phyloP scores from a whole-genome alignment of 2,329 filamentous ascomycete genomes.

The Lecanicillium sp. region DNA sequence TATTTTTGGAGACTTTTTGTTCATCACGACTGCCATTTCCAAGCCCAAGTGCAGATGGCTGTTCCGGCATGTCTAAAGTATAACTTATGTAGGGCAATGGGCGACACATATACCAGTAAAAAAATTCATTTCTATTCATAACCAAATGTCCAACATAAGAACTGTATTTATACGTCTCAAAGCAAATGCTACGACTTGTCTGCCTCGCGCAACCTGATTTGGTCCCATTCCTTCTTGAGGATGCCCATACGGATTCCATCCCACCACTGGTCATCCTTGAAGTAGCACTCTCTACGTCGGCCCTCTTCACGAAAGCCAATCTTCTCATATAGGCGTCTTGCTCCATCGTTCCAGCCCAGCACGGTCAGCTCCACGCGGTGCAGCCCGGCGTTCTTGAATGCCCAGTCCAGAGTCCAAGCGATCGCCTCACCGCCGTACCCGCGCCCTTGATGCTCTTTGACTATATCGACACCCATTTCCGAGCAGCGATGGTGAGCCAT shows the following conservation, averaged over 20 bases:
- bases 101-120: too few relatives aligned
- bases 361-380: constrained; percentile 31
- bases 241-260: constrained; percentile 23
- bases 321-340: constrained; percentile 30
- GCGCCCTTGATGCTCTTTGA: constrained; percentile 22
- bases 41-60: too few relatives aligned
- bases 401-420: constrained; percentile 33
- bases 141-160: too few relatives aligned
- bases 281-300: constrained; percentile 17
- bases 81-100: too few relatives aligned
- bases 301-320: constrained; percentile 35
- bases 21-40: too few relatives aligned
- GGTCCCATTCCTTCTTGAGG: constrained; percentile 25
- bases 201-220: too few relatives aligned
- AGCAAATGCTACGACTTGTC: too few relatives aligned
- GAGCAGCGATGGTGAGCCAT: constrained; percentile 4
- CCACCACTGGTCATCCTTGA: constrained; percentile 29
- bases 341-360: constrained; percentile 32
- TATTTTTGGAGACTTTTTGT: too few relatives aligned
- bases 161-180: too few relatives aligned
- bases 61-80: too few relatives aligned
- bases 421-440: constrained; percentile 38
- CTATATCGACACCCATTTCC: constrained; percentile 26
- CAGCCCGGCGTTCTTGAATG: constrained; percentile 30
- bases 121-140: too few relatives aligned